Evolutionary conservation across 2,329 filamentous ascomycete species (phyloP).

Genomic region (Arthroderma sp.): DNA sequence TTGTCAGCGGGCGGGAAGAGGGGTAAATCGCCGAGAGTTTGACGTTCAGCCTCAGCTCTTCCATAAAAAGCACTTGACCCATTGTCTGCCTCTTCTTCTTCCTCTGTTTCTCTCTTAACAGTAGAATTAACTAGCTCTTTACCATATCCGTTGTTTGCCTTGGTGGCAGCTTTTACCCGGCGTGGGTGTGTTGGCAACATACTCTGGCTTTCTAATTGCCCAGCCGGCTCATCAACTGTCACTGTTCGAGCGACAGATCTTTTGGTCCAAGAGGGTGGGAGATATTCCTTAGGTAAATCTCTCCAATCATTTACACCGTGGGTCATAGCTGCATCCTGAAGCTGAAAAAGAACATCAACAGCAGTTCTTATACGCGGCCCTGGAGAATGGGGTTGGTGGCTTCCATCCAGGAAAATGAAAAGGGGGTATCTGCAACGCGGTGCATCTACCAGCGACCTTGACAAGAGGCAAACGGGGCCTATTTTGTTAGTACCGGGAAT

Average conservation of each 20-base stretch:
- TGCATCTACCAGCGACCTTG: constrained; percentile 8
- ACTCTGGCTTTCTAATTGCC: too few species aligned
- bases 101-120: too few species aligned
- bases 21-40: too few species aligned
- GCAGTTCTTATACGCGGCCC: constrained; percentile 8
- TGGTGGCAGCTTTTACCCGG: too few species aligned
- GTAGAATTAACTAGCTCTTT: too few species aligned
- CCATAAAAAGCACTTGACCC: too few species aligned
- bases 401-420: constrained; percentile 12
- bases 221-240: too few species aligned
- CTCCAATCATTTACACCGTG: constrained; percentile 11
- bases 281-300: constrained; percentile 9
- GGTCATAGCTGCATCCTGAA: constrained; percentile 9
- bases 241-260: background rate
- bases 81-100: too few species aligned
- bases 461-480: constrained; percentile 9
- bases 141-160: too few species aligned
- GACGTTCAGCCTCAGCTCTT: too few species aligned
- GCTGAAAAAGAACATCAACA: constrained; percentile 10
- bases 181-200: too few species aligned
- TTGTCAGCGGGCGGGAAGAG: too few species aligned
- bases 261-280: constrained; percentile 11
- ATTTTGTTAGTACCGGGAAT: background rate
- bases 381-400: constrained; percentile 6
- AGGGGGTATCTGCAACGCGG: constrained; percentile 9